A percentile compares a stretch with the other conserved stretches of the same genome.
These are phyloP conservation scores for Botryotinia calthae DNA, from an alignment of 2,329 filamentous ascomycete genomes.

Conservation along the genomic window DNA sequence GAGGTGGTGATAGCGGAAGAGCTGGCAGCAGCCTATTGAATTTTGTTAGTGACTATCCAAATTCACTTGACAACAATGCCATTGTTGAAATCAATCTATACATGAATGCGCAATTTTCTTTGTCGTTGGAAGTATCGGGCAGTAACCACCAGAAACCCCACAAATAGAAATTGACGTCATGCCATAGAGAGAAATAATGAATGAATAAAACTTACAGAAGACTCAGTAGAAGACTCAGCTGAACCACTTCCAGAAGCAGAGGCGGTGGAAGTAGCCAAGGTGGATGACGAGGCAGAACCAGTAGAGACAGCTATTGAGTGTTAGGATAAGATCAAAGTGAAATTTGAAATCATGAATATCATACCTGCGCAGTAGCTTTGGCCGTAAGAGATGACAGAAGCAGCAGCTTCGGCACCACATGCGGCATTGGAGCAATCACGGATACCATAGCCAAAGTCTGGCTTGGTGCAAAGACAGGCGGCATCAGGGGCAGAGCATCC, in stretches of 20 bases:
- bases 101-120: background rate
- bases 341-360: constrained; percentile 15
- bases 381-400: constrained; percentile 37
- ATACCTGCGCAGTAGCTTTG: constrained; percentile 32
- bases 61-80: background rate
- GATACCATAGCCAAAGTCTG: constrained; percentile 46
- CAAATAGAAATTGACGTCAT: constrained; percentile 1
- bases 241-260: constrained; percentile 6
- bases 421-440: constrained; percentile 47
- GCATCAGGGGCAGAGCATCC: constrained; percentile 42
- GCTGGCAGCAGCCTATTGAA: constrained; percentile 13
- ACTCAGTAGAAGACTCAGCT: constrained; percentile 10
- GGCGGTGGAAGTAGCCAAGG: constrained; percentile 17
- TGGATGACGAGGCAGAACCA: constrained; percentile 21
- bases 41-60: constrained; percentile 5
- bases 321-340: background rate
- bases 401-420: constrained; percentile 37
- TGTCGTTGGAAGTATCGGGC: background rate
- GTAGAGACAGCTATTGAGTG: background rate
- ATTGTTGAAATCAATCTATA: background rate
- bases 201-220: constrained; percentile 15
- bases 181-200: background rate
- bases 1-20: constrained; percentile 30
- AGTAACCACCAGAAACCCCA: background rate
- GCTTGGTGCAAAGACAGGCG: constrained; percentile 45